Evolutionary conservation across 2,329 filamentous ascomycete species (phyloP).

Genomic region (Phyllosticta ampelicida): DNA sequence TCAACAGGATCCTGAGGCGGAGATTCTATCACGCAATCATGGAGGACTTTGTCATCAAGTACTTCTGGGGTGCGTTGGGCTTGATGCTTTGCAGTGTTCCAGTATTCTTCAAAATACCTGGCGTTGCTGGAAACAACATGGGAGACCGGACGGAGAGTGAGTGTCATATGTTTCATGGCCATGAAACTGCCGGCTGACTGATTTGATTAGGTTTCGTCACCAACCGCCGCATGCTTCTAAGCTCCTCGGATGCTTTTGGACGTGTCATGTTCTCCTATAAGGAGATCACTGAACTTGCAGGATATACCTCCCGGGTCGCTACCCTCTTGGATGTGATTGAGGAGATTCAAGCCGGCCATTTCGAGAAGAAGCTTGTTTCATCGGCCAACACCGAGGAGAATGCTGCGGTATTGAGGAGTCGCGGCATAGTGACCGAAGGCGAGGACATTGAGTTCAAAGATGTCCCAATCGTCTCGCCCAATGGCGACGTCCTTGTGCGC

Average conservation of each 20-base stretch:
- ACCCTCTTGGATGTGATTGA: slow-evolving; percentile 88
- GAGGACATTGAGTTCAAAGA: slow-evolving; percentile 73
- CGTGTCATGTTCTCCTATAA: slow-evolving; percentile 97
- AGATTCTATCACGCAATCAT: slow-evolving; percentile 97
- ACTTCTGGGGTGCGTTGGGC: slow-evolving; percentile 94
- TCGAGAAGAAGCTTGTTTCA: slow-evolving; percentile 93
- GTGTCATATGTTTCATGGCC: slow-evolving; percentile 15
- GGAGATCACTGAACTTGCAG: slow-evolving; percentile 90
- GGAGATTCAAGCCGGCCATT: slow-evolving; percentile 79
- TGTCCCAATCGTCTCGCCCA: slow-evolving; percentile 93
- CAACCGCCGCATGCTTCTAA: slow-evolving; percentile 82
- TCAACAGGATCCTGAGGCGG: slow-evolving; percentile 84
- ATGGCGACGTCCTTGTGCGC: slow-evolving; percentile 82
- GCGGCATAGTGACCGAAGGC: slow-evolving; percentile 74
- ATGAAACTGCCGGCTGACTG: slow-evolving; percentile 9
- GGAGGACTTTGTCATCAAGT: slow-evolving; percentile 99
- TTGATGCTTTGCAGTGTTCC: slow-evolving; percentile 87
- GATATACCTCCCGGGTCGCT: slow-evolving; percentile 87
- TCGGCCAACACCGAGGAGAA: slow-evolving; percentile 75
- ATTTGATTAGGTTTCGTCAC: slow-evolving; percentile 64
- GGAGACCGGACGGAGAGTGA: slow-evolving; percentile 55
- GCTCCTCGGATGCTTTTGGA: slow-evolving; percentile 89
- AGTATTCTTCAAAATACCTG: slow-evolving; percentile 88
- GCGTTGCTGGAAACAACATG: slow-evolving; percentile 45
- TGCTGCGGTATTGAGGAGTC: slow-evolving; percentile 67